Conservation (phyloP, 176 grass and related monocot species). For the Avena insularis region DNA sequence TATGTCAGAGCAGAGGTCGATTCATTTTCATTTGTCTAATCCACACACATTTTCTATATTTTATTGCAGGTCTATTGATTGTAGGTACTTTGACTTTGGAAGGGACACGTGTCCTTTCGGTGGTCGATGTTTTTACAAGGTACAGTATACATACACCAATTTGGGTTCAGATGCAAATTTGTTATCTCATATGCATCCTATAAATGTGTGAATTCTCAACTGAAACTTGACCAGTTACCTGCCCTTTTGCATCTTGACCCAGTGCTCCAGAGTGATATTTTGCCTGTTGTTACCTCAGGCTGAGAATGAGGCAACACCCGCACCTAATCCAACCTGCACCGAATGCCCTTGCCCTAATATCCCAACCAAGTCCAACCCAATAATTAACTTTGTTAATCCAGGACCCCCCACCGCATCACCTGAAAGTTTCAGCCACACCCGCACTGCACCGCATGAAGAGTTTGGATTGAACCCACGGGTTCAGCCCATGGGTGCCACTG, state of each 20-base stretch:
- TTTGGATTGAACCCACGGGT: no score
- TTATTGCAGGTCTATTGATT: conserved; percentile 82
- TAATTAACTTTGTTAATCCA: no score
- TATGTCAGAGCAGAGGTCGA: conserved; percentile 23
- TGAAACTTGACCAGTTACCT: background rate
- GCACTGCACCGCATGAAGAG: no score
- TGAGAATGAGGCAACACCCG: no score
- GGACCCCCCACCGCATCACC: no score
- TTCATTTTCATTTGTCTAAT: conserved; percentile 36
- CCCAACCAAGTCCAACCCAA: no score
- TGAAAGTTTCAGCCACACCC: no score
- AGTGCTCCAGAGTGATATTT: conserved; percentile 1
- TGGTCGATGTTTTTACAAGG: conserved; percentile 91
- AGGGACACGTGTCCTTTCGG: conserved; percentile 83
- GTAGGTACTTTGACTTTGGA: conserved; percentile 95
- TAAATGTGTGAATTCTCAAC: conserved; percentile 1
- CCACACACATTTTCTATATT: conserved; percentile 32
- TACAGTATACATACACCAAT: conserved; percentile 54
- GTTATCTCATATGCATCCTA: background rate
- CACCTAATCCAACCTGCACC: no score
- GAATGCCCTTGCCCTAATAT: no score
- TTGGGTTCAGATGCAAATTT: background rate
- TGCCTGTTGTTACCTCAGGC: background rate
- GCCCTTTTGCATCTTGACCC: background rate
- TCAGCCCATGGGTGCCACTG: no score